phyloP scores from a whole-genome alignment of 169 alveolate genomes.

The Plasmodium coatneyi region DNA sequence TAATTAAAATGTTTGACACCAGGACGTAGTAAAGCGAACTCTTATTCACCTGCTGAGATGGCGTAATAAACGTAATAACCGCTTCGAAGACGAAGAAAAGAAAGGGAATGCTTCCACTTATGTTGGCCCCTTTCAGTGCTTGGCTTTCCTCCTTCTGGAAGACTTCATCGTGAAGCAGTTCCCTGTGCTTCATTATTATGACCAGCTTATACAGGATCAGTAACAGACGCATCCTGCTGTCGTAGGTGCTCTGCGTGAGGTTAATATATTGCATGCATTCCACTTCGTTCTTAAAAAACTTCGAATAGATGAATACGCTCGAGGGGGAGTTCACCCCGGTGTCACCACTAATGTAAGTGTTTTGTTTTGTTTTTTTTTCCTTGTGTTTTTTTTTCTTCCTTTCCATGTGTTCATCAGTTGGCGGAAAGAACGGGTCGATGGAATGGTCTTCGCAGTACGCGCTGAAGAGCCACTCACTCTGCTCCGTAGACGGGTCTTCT shows the following conservation, averaged over 20 bases:
- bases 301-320: not conserved
- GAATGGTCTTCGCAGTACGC: not conserved
- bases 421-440: not conserved
- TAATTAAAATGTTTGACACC: constrained; percentile 23
- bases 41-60: constrained; percentile 8
- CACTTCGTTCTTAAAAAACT: constrained; percentile 50
- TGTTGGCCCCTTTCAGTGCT: not conserved
- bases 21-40: constrained; percentile 16
- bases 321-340: not conserved
- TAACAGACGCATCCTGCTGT: constrained; percentile 23
- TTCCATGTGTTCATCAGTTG: constrained; percentile 1
- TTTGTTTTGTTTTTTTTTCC: not conserved
- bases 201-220: constrained; percentile 32
- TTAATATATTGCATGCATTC: constrained; percentile 67
- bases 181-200: constrained; percentile 38
- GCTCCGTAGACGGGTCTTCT: not conserved
- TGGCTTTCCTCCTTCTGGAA: constrained; percentile 15
- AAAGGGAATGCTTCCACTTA: constrained; percentile 15
- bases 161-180: not conserved
- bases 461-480: not conserved
- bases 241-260: constrained; percentile 53
- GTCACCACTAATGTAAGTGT: not conserved
- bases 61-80: constrained; percentile 1
- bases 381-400: constrained; percentile 16
- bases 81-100: constrained; percentile 56